Conservation (phyloP, 2,329 filamentous ascomycete species). For the Alternaria infectoria region DNA sequence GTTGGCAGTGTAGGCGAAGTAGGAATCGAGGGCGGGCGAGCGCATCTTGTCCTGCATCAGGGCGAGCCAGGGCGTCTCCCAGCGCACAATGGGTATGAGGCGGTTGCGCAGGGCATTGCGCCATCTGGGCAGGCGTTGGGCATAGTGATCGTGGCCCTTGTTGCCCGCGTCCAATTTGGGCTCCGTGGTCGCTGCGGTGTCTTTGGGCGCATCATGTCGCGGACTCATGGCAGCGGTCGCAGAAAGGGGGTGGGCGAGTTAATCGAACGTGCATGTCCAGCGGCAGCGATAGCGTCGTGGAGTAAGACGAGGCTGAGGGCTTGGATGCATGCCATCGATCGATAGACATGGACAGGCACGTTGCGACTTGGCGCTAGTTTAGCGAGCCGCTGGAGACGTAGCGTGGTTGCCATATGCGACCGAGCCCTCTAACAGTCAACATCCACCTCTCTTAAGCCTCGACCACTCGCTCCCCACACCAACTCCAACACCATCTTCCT, state of each 20-base stretch:
- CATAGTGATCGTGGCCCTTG: constrained; percentile 76
- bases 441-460: constrained; percentile 22
- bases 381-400: constrained; percentile 13
- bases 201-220: constrained; percentile 26
- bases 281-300: neutral
- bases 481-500: constrained; percentile 19
- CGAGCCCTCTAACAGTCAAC: constrained; percentile 24
- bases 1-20: constrained; percentile 96
- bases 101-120: constrained; percentile 82
- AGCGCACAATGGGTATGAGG: constrained; percentile 84
- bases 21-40: constrained; percentile 86
- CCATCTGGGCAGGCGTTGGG: constrained; percentile 83
- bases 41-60: constrained; percentile 81
- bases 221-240: constrained; percentile 34
- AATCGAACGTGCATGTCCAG: constrained; percentile 22
- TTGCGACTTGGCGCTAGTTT: constrained; percentile 6
- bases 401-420: constrained; percentile 27
- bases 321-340: neutral
- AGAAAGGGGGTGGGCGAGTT: constrained; percentile 8
- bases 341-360: constrained; percentile 7
- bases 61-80: constrained; percentile 94
- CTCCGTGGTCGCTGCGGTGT: constrained; percentile 9
- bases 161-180: constrained; percentile 71
- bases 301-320: constrained; percentile 3
- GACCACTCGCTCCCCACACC: constrained; percentile 18